These are phyloP conservation scores for Teratosphaeria destructans DNA, from an alignment of 2,329 filamentous ascomycete species.

Conservation along the genomic window DNA sequence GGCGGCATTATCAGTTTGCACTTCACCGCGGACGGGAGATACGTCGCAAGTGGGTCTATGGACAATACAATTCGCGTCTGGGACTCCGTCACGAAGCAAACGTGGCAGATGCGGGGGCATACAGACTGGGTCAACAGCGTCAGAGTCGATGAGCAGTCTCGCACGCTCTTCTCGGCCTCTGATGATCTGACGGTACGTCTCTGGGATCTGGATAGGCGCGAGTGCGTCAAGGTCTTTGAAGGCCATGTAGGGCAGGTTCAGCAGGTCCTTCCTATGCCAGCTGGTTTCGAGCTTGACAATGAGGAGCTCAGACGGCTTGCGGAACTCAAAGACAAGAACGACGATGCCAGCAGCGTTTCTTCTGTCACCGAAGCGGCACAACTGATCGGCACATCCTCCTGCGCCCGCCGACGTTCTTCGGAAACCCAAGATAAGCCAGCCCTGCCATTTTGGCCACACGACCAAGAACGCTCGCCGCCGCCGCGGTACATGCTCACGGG, in stretches of 20 bases:
- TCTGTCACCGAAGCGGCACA: slow-evolving; percentile 11
- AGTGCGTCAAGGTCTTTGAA: slow-evolving; percentile 66
- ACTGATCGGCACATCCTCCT: slow-evolving; percentile 1
- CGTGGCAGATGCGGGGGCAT: slow-evolving; percentile 72
- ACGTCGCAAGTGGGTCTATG: slow-evolving; percentile 78
- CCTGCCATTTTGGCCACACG: slow-evolving; percentile 47
- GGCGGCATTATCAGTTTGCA: slow-evolving; percentile 80
- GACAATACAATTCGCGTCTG: slow-evolving; percentile 87
- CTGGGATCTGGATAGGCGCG: slow-evolving; percentile 81
- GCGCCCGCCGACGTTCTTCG: slow-evolving; percentile 5
- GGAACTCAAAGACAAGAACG: slow-evolving; percentile 42
- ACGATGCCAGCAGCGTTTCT: slow-evolving; percentile 25
- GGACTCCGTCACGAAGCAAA: slow-evolving; percentile 77
- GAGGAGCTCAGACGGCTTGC: slow-evolving; percentile 27
- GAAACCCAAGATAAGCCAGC: slow-evolving; percentile 3
- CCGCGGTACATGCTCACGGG: slow-evolving; percentile 89
- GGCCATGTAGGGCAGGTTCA: slow-evolving; percentile 95
- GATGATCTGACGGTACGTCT: slow-evolving; percentile 87
- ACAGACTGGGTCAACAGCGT: slow-evolving; percentile 96
- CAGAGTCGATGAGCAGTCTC: slow-evolving; percentile 58
- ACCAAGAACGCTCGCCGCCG: slow-evolving; percentile 58
- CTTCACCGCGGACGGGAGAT: slow-evolving; percentile 60
- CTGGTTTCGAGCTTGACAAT: slow-evolving; percentile 83
- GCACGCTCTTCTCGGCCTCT: slow-evolving; percentile 83
- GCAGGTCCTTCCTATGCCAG: slow-evolving; percentile 72